Conservation (phyloP, 2,329 filamentous ascomycete genomes). For the Graphilbum fragrans region DNA sequence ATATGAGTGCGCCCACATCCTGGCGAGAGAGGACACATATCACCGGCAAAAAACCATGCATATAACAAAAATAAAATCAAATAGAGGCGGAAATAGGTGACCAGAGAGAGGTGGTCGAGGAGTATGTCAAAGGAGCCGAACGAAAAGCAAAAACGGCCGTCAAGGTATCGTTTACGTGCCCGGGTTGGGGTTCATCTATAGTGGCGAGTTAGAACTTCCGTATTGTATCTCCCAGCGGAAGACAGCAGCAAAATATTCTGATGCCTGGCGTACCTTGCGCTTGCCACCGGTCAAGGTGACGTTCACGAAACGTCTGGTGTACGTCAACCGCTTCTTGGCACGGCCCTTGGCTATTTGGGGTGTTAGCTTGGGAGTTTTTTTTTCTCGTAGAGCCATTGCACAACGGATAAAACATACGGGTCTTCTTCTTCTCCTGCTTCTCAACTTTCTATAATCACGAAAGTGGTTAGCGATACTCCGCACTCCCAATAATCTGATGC, state of each 20-base stretch:
- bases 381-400: background rate
- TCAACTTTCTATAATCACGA: slow-evolving; percentile 29
- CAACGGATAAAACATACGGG: slow-evolving; percentile 25
- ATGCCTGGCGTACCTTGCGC: slow-evolving; percentile 63
- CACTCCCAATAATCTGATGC: background rate
- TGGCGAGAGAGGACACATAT: no score
- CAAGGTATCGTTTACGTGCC: slow-evolving; percentile 6
- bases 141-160: background rate
- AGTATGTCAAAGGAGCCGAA: background rate
- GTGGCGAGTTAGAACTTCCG: background rate
- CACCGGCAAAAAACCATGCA: background rate
- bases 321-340: slow-evolving; percentile 91
- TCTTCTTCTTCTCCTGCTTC: slow-evolving; percentile 92
- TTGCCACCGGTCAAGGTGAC: slow-evolving; percentile 87
- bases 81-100: background rate
- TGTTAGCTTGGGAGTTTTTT: slow-evolving; percentile 2
- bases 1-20: no score
- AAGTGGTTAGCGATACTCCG: background rate
- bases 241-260: background rate
- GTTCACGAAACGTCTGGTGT: slow-evolving; percentile 97
- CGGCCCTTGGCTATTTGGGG: slow-evolving; percentile 63
- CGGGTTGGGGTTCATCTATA: slow-evolving; percentile 14
- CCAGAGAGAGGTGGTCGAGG: background rate
- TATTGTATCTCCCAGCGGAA: background rate
- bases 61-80: background rate